phyloP scores from a whole-genome alignment of 2,329 filamentous ascomycete genomes.

The Aspergillus proliferans region DNA sequence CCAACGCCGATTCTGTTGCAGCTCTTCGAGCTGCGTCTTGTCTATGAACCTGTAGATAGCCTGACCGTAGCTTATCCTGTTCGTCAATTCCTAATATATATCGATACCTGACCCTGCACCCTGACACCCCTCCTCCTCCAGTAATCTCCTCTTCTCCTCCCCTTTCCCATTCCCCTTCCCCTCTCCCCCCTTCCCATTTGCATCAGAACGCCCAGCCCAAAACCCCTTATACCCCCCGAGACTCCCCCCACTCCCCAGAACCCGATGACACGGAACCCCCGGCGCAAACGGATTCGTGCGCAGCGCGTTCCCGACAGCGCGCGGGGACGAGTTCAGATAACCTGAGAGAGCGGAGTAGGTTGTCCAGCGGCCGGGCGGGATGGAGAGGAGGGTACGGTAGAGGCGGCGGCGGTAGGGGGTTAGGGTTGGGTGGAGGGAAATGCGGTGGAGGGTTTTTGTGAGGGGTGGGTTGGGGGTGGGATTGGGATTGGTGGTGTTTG shows the following conservation, averaged over 20 bases:
- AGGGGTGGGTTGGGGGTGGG: not conserved
- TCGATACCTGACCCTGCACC: too few species aligned
- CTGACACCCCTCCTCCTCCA: conserved; percentile 30
- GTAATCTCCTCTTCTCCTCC: conserved; percentile 30
- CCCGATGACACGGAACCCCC: conserved; percentile 72
- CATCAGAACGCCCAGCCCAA: conserved; percentile 40
- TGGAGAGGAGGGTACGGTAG: conserved; percentile 67
- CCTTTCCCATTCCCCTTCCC: conserved; percentile 27
- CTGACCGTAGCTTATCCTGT: too few species aligned
- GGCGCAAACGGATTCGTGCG: conserved; percentile 76
- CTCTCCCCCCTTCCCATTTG: conserved; percentile 34
- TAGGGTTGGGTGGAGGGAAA: conserved; percentile 40
- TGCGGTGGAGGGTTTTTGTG: conserved; percentile 33
- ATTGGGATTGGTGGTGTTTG: conserved; percentile 1
- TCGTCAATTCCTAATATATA: too few species aligned
- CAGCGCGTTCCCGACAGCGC: conserved; percentile 72
- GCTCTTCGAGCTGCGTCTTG: too few species aligned
- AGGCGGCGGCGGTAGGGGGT: conserved; percentile 50
- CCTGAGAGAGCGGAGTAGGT: conserved; percentile 70
- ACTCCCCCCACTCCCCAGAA: conserved; percentile 64
- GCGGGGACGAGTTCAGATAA: conserved; percentile 63
- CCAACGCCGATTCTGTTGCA: too few species aligned
- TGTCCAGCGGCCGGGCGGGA: conserved; percentile 67
- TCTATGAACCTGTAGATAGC: too few species aligned
- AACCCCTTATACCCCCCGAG: conserved; percentile 49